phyloP scores from a whole-genome alignment of 1,284 basidiomycete species.

The Ganoderma boninense region DNA sequence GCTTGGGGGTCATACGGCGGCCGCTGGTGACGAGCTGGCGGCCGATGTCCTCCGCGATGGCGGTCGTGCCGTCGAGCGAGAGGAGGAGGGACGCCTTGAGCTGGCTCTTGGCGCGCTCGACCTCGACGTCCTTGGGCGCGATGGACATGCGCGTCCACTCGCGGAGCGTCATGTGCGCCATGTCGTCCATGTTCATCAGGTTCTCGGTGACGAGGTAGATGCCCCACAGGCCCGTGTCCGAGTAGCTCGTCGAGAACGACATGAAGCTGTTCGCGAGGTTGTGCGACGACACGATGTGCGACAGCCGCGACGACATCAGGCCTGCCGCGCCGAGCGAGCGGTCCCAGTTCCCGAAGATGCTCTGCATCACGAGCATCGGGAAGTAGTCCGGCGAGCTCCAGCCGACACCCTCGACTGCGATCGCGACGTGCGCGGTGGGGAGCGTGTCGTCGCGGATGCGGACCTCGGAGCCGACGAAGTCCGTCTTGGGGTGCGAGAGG shows the following conservation, averaged over 20 bases:
- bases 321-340: slow-evolving; percentile 93
- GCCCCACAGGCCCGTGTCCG: slow-evolving; percentile 99
- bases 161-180: slow-evolving; percentile 92
- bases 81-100: slow-evolving; percentile 95
- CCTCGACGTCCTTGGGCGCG: slow-evolving; percentile 85
- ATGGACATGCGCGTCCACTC: slow-evolving; percentile 99
- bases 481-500: slow-evolving; percentile 76
- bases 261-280: slow-evolving; percentile 99
- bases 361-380: slow-evolving; percentile 99
- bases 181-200: slow-evolving; percentile 91
- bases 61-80: slow-evolving; percentile 93
- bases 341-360: slow-evolving; percentile 99
- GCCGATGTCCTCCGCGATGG: slow-evolving; percentile 98
- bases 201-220: slow-evolving; percentile 98
- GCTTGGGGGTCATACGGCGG: slow-evolving; percentile 87
- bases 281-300: slow-evolving; percentile 91
- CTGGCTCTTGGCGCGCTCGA: slow-evolving; percentile 97
- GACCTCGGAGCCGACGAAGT: slow-evolving; percentile 95
- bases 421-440: slow-evolving; percentile 91
- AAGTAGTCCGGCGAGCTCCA: slow-evolving; percentile 99
- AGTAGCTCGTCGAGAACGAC: slow-evolving; percentile 99
- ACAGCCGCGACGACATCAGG: slow-evolving; percentile 91
- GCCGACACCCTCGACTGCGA: slow-evolving; percentile 97
- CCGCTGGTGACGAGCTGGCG: slow-evolving; percentile 96
- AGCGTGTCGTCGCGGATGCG: slow-evolving; percentile 94